A percentile compares a stretch with the other conserved stretches of the same genome.
Conservation (phyloP, 768 basidiomycete genomes). For the Hypholoma sublateritium region DNA sequence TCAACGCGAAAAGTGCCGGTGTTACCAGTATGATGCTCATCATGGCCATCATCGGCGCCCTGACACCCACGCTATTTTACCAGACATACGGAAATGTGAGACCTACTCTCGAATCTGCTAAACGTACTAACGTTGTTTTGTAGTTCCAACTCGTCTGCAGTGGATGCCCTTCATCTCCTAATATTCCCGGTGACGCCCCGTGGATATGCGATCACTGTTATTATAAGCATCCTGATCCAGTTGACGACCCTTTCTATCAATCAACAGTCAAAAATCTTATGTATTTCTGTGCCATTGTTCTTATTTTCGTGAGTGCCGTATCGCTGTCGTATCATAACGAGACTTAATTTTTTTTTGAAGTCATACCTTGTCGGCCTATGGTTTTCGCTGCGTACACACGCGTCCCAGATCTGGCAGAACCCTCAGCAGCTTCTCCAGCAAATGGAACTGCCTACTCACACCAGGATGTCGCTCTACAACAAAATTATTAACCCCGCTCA, state of each 20-base stretch:
- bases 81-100: slow-evolving; percentile 96
- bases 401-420: slow-evolving; percentile 99
- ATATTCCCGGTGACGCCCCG: slow-evolving; percentile 39
- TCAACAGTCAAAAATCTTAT: slow-evolving; percentile 92
- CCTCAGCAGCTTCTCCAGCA: slow-evolving; percentile 80
- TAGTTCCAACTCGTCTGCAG: slow-evolving; percentile 89
- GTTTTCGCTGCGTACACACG: slow-evolving; percentile 98
- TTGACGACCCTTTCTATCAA: slow-evolving; percentile 94
- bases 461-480: slow-evolving; percentile 67
- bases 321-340: not conserved
- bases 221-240: slow-evolving; percentile 93
- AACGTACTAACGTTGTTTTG: slow-evolving; percentile 11
- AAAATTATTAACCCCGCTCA: slow-evolving; percentile 43
- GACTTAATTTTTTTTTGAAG: slow-evolving; percentile 37
- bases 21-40: slow-evolving; percentile 99
- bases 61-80: slow-evolving; percentile 96
- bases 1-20: slow-evolving; percentile 98
- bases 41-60: slow-evolving; percentile 97
- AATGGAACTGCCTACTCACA: slow-evolving; percentile 54
- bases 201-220: slow-evolving; percentile 94
- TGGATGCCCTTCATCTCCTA: slow-evolving; percentile 63
- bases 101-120: slow-evolving; percentile 3
- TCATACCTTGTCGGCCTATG: slow-evolving; percentile 96
- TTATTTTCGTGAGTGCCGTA: slow-evolving; percentile 73
- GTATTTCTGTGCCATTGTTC: slow-evolving; percentile 91